These are phyloP conservation scores for Podaxis carcinomalis DNA, from an alignment of 768 basidiomycete genomes.

Conservation along the genomic window DNA sequence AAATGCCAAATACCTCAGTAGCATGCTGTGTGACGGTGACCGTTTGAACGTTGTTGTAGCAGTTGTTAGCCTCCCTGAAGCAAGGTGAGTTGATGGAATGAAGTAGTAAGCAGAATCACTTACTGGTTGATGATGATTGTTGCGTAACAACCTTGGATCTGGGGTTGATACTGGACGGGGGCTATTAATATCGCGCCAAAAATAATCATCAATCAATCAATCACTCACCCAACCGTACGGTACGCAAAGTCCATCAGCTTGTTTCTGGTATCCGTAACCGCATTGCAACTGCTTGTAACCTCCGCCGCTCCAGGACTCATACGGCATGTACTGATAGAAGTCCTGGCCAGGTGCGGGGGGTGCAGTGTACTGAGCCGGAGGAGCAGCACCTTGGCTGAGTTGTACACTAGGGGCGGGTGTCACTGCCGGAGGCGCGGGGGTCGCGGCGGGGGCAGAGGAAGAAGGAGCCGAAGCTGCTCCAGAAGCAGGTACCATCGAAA, in stretches of 20 bases:
- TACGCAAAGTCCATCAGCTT: slow-evolving; percentile 49
- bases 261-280: slow-evolving; percentile 66
- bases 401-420: slow-evolving; percentile 16
- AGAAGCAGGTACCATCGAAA: slow-evolving; percentile 33
- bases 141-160: slow-evolving; percentile 54
- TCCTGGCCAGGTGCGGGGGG: slow-evolving; percentile 27
- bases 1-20: slow-evolving; percentile 29
- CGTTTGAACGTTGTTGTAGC: slow-evolving; percentile 16
- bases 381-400: slow-evolving; percentile 25
- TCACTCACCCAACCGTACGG: slow-evolving; percentile 54
- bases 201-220: background rate
- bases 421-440: slow-evolving; percentile 15
- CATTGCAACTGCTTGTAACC: slow-evolving; percentile 66
- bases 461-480: slow-evolving; percentile 17
- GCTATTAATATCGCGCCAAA: slow-evolving; percentile 5
- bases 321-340: slow-evolving; percentile 51
- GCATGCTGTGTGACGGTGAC: slow-evolving; percentile 28
- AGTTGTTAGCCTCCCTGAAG: slow-evolving; percentile 14
- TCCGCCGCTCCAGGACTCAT: slow-evolving; percentile 53
- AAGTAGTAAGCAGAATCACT: slow-evolving; percentile 13
- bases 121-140: slow-evolving; percentile 54
- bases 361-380: slow-evolving; percentile 29
- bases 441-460: slow-evolving; percentile 15
- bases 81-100: slow-evolving; percentile 7
- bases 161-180: slow-evolving; percentile 28